These are phyloP conservation scores for Pestalotiopsis sp. DNA, from an alignment of 2,329 filamentous ascomycete genomes.

Conservation along the genomic window DNA sequence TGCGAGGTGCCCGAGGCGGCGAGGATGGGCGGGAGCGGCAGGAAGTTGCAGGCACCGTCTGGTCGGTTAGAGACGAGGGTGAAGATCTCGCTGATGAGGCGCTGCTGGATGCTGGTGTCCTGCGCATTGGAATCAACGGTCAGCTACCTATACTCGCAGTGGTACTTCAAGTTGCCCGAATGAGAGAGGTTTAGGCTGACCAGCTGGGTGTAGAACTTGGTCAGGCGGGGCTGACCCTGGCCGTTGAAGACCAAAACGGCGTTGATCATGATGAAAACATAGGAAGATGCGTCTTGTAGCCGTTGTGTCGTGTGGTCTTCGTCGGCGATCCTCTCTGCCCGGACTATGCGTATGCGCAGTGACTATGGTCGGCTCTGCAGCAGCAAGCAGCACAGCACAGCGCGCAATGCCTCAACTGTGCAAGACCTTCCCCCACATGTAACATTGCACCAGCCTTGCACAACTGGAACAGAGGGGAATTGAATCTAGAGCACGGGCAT, in stretches of 20 bases:
- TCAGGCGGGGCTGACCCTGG: conserved; percentile 92
- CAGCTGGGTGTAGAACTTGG: conserved; percentile 98
- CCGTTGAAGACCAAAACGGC: conserved; percentile 99
- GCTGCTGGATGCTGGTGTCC: conserved; percentile 97
- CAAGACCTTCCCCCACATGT: too few species aligned
- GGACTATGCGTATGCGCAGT: background rate
- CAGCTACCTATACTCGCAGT: background rate
- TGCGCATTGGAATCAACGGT: conserved; percentile 38
- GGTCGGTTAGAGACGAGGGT: conserved; percentile 91
- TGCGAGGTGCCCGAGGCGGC: conserved; percentile 64
- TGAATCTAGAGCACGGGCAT: too few species aligned
- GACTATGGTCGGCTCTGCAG: too few species aligned
- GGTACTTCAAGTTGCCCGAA: background rate
- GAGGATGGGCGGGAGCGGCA: conserved; percentile 74
- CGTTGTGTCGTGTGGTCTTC: conserved; percentile 6
- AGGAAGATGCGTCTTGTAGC: background rate
- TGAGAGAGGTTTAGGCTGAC: conserved; percentile 48
- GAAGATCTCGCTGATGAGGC: conserved; percentile 96
- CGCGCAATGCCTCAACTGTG: too few species aligned
- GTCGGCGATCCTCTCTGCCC: conserved; percentile 14
- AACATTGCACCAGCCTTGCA: too few species aligned
- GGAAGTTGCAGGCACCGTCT: conserved; percentile 93
- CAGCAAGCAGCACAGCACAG: too few species aligned
- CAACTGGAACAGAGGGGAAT: too few species aligned
- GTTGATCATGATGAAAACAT: conserved; percentile 78